A percentile compares a stretch with the other conserved stretches of the same genome.
Conservation (phyloP, 257 asterid genomes). For the Capsicum baccatum region DNA sequence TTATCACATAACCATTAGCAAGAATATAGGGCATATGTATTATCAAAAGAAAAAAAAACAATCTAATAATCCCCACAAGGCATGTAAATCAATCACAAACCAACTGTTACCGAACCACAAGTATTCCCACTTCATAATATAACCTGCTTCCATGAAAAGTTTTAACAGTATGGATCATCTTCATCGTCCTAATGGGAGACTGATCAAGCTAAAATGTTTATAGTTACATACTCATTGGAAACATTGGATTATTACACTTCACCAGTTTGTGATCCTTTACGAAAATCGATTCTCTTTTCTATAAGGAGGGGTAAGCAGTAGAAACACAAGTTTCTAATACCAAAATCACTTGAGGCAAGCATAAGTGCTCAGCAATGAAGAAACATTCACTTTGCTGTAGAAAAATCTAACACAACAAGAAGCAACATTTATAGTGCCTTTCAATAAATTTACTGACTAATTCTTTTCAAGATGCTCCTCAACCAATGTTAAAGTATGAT, state of each 20-base stretch:
- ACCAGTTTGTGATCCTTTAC: constrained; percentile 12
- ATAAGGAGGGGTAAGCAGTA: constrained; percentile 5
- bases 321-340: not conserved
- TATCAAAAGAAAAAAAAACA: not conserved
- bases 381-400: constrained; percentile 5
- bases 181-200: constrained; percentile 7
- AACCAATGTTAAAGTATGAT: not conserved
- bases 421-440: not conserved
- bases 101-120: not conserved
- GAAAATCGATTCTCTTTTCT: not conserved
- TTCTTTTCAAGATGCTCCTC: not conserved
- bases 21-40: not conserved
- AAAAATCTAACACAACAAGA: not conserved
- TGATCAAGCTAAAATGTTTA: not conserved
- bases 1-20: constrained; percentile 7
- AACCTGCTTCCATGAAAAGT: not conserved
- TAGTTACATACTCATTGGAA: constrained; percentile 7
- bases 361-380: not conserved
- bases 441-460: not conserved
- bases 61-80: not conserved
- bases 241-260: not conserved
- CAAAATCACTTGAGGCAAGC: constrained; percentile 6
- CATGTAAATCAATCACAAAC: constrained; percentile 17
- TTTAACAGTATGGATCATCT: constrained; percentile 18
- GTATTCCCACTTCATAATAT: not conserved